Base-by-base conservation (phyloP, 306 rosid species). In the Pyrus pyrifolia region DNA sequence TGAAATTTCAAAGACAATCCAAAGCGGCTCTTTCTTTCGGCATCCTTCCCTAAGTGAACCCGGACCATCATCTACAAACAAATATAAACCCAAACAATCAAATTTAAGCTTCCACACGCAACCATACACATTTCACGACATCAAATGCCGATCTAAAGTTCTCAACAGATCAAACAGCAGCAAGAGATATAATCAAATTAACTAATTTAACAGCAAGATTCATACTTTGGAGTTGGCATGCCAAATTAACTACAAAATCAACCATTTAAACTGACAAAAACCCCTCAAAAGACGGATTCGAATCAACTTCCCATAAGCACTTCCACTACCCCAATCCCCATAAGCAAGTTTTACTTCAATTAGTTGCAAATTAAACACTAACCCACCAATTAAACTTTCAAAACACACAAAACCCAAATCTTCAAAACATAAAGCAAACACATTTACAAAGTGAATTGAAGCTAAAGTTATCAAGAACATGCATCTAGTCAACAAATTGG, bases 1-100 rank as follows among this genome's bases (percentile, higher is more conserved):
- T 0, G 96, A 91, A 71, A 95, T 86, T 51, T 95, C 92, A 77
- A 96, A 96, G 27, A 96, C 93, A 73, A 96, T 92, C 99, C 99
- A 96, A 27, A 90, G 79, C 4, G 99, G 97, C 44, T 92, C 93
- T 80, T 92, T 96, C 78, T 44, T 73, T 21, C 93, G 86, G 79
- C 99, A 92, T 2, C 88, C 99, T 2, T 82, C 85, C 17, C 99
- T 89, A 18, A 92, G 88, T 18, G 99, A 96, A 71, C 99, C 99
- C 0, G 96, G 96, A n/a, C 98, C 99, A 77, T 96, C 99, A 80
- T 96, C 99, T 96, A 72, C 72, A 81, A 21, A 40, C 72, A 67
- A 68, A 81, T 27, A 15, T 69, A 80, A 52, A 76, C 8, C 69
- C 11, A 17, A 21, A 76, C 21, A 5, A 35, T 13, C 18, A 51